A percentile compares a stretch with the other conserved stretches of the same genome.
Conservation (phyloP, 176 grass and related monocot species). For the Secale cereale region DNA sequence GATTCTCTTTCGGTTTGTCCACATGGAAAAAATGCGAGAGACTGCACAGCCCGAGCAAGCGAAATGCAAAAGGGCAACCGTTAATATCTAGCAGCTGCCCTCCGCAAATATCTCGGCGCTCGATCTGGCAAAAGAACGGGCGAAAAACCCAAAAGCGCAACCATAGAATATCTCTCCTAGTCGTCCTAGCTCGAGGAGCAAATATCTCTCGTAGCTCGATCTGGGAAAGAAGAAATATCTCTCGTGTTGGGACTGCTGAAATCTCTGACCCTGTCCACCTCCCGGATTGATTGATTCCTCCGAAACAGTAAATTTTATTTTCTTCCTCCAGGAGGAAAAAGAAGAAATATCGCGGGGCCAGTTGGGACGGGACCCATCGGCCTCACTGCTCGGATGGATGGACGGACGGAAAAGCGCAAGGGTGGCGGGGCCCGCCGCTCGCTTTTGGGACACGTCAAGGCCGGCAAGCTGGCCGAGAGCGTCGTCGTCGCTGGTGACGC, state of each 20-base stretch:
- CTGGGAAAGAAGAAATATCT: no score
- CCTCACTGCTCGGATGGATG: neutral
- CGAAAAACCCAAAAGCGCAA: neutral
- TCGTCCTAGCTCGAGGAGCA: neutral
- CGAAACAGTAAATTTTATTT: neutral
- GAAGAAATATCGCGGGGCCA: no score
- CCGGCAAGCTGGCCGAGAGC: neutral
- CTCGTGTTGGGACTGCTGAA: neutral
- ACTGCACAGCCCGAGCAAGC: no score
- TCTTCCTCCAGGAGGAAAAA: neutral
- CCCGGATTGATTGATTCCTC: neutral
- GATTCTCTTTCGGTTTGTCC: neutral
- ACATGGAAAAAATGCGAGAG: no score
- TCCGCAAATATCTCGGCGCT: neutral
- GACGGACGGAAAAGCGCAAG: neutral
- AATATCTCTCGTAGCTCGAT: no score
- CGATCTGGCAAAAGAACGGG: no score
- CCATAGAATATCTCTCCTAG: neutral
- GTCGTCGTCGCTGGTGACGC: neutral
- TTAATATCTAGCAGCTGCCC: neutral
- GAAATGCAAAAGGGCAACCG: no score
- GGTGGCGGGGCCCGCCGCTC: neutral
- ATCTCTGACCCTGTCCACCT: neutral
- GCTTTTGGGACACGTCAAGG: conserved; percentile 28
- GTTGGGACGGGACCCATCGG: no score